These are phyloP conservation scores for Cucurbita argyrosperma DNA, from an alignment of 306 rosid species.

Conservation along the genomic window DNA sequence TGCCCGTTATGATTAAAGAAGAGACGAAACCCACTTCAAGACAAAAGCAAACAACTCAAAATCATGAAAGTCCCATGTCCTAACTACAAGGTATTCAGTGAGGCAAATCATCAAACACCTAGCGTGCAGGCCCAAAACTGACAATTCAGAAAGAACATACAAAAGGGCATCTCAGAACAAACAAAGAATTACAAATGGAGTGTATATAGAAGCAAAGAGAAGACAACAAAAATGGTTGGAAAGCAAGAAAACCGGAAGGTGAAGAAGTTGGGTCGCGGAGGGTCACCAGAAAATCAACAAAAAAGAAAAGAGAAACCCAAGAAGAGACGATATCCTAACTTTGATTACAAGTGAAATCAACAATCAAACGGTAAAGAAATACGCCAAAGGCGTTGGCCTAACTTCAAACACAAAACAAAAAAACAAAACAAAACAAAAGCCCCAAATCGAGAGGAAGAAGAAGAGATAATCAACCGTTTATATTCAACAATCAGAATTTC, in stretches of 20 bases:
- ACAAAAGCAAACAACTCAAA: neutral
- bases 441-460: neutral
- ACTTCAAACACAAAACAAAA: slow-evolving; percentile 17
- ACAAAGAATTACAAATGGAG: neutral
- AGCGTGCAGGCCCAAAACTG: neutral
- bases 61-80: slow-evolving; percentile 7
- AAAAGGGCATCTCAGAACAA: neutral
- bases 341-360: slow-evolving; percentile 43
- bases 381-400: slow-evolving; percentile 54
- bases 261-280: slow-evolving; percentile 58
- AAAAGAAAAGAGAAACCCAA: neutral
- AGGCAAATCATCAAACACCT: slow-evolving; percentile 1
- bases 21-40: neutral
- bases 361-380: slow-evolving; percentile 48
- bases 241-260: slow-evolving; percentile 49
- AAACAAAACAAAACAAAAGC: slow-evolving; percentile 11
- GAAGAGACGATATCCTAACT: slow-evolving; percentile 24
- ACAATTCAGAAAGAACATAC: neutral
- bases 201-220: slow-evolving; percentile 1
- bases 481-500: slow-evolving; percentile 11
- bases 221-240: slow-evolving; percentile 23
- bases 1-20: neutral
- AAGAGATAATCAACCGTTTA: slow-evolving; percentile 37
- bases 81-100: neutral
- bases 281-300: slow-evolving; percentile 68